These are phyloP conservation scores for Prunus padus DNA, from an alignment of 306 rosid species.

Conservation along the genomic window DNA sequence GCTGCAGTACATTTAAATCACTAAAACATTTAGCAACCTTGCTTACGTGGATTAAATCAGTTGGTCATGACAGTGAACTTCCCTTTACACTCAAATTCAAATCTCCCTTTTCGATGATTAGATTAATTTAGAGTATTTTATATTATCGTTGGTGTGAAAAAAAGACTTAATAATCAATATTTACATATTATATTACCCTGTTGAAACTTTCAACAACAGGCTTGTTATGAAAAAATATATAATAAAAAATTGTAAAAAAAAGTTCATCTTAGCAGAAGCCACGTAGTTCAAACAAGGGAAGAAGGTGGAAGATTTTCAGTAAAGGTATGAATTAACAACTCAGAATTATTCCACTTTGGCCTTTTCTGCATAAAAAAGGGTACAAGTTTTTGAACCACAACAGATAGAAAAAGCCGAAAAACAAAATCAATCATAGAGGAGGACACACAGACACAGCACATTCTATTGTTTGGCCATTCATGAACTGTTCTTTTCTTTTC, in stretches of 20 bases:
- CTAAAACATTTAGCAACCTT: neutral
- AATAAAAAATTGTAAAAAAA: neutral
- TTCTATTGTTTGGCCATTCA: conserved; percentile 1
- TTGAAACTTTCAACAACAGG: neutral
- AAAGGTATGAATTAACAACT: neutral
- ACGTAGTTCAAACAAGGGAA: neutral
- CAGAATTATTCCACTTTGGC: conserved; percentile 1
- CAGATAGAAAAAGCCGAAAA: neutral
- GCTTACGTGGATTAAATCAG: too few relatives aligned
- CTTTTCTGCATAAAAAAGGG: neutral
- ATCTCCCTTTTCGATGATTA: rapidly evolving
- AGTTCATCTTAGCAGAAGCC: neutral
- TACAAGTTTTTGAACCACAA: neutral
- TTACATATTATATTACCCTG: neutral
- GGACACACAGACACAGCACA: neutral
- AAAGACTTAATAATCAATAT: too few relatives aligned
- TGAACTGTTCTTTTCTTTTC: neutral
- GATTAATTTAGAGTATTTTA: too few relatives aligned
- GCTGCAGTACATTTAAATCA: neutral
- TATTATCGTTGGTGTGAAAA: too few relatives aligned
- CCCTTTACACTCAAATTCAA: too few relatives aligned
- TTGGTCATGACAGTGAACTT: too few relatives aligned
- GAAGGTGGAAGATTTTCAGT: neutral
- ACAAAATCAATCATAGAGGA: neutral
- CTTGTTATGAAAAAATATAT: neutral